These are phyloP conservation scores for Hanseniaspora guilliermondii DNA, from an alignment of 805 yeast genomes.

Conservation along the genomic window DNA sequence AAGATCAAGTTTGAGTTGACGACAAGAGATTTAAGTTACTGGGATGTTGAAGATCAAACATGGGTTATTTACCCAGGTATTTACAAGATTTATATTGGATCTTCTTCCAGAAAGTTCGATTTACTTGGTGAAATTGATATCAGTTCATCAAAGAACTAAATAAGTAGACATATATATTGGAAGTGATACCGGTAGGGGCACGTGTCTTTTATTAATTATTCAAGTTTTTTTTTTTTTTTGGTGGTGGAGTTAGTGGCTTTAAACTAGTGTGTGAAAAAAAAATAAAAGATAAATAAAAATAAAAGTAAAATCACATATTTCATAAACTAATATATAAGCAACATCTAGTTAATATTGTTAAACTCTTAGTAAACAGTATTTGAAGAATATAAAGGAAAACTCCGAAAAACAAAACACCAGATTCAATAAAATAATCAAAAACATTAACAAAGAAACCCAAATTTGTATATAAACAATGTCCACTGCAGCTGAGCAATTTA, in stretches of 20 bases:
- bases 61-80: slow-evolving; percentile 49
- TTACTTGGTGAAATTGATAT: slow-evolving; percentile 30
- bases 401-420: too few species aligned
- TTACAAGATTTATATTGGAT: slow-evolving; percentile 40
- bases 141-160: not conserved
- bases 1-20: slow-evolving; percentile 34
- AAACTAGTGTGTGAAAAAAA: too few species aligned
- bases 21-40: slow-evolving; percentile 43
- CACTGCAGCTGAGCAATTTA: not conserved
- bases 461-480: not conserved
- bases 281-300: too few species aligned
- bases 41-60: slow-evolving; percentile 44
- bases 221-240: too few species aligned
- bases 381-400: too few species aligned
- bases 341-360: too few species aligned
- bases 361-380: too few species aligned
- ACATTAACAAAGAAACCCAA: too few species aligned
- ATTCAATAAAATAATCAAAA: too few species aligned
- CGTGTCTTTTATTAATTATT: not conserved
- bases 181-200: not conserved
- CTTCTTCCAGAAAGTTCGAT: slow-evolving; percentile 37
- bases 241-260: too few species aligned
- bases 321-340: too few species aligned
- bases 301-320: too few species aligned
- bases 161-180: slow-evolving; percentile 3